Evolutionary conservation across 1,284 basidiomycete genomes (phyloP).

Genomic region (Cryptococcus sp.): DNA sequence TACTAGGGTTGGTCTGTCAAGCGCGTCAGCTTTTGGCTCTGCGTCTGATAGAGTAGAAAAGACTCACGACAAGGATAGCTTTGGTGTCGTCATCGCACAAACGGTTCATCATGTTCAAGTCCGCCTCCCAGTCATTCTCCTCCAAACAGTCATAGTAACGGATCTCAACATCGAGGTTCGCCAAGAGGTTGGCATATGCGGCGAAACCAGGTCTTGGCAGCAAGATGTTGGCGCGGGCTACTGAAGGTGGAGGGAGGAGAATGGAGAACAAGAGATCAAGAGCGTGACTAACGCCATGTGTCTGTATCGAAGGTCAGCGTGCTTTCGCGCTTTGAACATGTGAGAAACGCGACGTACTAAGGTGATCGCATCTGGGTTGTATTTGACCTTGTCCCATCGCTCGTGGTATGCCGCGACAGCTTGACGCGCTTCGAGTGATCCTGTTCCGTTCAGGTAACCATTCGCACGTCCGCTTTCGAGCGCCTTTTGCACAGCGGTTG

Average conservation of each 20-base stretch:
- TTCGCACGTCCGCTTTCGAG: constrained; percentile 34
- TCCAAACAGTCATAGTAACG: constrained; percentile 49
- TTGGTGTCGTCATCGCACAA: constrained; percentile 49
- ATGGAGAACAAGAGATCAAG: constrained; percentile 43
- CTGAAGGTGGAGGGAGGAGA: constrained; percentile 32
- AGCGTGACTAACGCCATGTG: constrained; percentile 44
- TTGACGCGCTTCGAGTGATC: constrained; percentile 39
- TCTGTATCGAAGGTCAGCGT: constrained; percentile 21
- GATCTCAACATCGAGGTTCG: constrained; percentile 39
- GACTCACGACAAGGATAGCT: constrained; percentile 44
- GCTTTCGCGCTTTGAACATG: neutral
- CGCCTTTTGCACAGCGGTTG: constrained; percentile 37
- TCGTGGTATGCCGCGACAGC: constrained; percentile 50
- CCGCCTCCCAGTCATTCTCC: constrained; percentile 48
- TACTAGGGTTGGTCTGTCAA: constrained; percentile 46
- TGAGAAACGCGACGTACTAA: constrained; percentile 26
- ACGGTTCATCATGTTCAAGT: constrained; percentile 41
- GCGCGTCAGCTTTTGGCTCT: constrained; percentile 1
- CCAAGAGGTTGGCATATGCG: constrained; percentile 46
- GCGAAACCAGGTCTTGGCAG: constrained; percentile 50
- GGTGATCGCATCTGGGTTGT: constrained; percentile 33
- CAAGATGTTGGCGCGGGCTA: constrained; percentile 40
- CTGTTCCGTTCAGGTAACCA: constrained; percentile 47
- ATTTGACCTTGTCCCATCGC: constrained; percentile 42
- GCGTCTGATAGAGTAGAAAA: neutral